phyloP scores from a whole-genome alignment of 192 early-diverging fungal species.

The Allomyces macrogynus region DNA sequence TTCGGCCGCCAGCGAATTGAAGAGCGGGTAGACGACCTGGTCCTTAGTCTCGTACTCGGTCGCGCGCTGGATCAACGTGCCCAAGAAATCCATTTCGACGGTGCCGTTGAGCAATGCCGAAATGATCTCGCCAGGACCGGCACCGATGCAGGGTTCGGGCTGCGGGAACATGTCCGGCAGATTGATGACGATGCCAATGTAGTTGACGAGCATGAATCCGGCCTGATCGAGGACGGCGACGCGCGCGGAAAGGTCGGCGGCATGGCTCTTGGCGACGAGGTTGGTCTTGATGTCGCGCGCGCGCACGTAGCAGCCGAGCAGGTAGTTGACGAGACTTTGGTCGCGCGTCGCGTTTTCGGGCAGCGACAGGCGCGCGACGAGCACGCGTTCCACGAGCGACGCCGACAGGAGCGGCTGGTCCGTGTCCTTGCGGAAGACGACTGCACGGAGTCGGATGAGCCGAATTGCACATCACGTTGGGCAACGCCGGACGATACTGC shows the following conservation, averaged over 20 bases:
- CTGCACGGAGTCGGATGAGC: background rate
- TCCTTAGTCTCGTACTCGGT: too few relatives aligned
- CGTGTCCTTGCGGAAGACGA: slow-evolving; percentile 5
- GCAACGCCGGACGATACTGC: background rate
- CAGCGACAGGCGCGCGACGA: slow-evolving; percentile 47
- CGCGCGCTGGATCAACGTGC: too few relatives aligned
- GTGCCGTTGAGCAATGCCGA: background rate
- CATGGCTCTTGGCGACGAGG: slow-evolving; percentile 26
- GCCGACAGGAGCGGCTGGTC: slow-evolving; percentile 25
- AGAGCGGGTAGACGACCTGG: background rate
- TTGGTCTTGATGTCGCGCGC: slow-evolving; percentile 26
- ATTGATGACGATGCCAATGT: slow-evolving; percentile 60
- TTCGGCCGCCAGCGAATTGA: background rate
- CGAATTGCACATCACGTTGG: slow-evolving; percentile 6
- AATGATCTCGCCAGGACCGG: background rate
- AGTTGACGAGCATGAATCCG: slow-evolving; percentile 51
- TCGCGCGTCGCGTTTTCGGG: slow-evolving; percentile 24
- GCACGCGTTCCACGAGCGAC: slow-evolving; percentile 37
- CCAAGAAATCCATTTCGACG: background rate
- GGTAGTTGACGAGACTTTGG: slow-evolving; percentile 33
- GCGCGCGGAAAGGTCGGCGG: slow-evolving; percentile 32
- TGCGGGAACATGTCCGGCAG: slow-evolving; percentile 83
- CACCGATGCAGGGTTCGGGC: slow-evolving; percentile 16
- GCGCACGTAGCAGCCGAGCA: slow-evolving; percentile 38
- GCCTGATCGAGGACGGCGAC: slow-evolving; percentile 30